Evolutionary conservation across 345 rosid species (phyloP), one percentile per base, ranked within the genome.

Genomic region (Aethionema arabicum): DNA sequence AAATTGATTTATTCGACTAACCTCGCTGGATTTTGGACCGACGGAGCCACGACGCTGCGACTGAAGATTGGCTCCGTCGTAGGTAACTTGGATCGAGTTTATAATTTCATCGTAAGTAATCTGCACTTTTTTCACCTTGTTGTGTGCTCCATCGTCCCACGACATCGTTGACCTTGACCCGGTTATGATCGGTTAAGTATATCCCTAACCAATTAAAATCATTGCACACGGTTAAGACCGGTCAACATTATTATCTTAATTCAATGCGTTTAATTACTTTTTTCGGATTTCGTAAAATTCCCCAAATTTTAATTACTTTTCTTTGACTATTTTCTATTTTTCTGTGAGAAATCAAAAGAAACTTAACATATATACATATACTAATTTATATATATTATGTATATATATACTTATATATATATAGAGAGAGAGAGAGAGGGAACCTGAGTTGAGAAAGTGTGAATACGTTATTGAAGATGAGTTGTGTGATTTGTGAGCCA

Each of bases 111-210:
- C 74, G 41, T 11, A 70, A 10, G 74, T 70, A 29, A 70, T 35
- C 64, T 70, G 41, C 12, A 70, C 74, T 48, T 50, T 70, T 48
- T 63, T 70, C 59, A 70, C 69, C 53, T 70, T 70, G 3, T 59
- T 31, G 69, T 70, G 74, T 11, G 33, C 10, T 14, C 74, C 74
- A 50, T 70, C 74, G 65, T 70, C 74, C 74, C 74, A 70, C 32
- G 69, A 63, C 74, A 63, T 70, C n/a, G 3, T 40, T 31, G 37
- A 6, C 11, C 44, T 40, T 31, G 37, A 6, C 11, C 44, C 27
- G 27, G 44, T 12, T 6, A 12, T 40, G 10, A 40, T 8, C 8
- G 10, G 10, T 8, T 40, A 40, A 8, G 27, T 21, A 4, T 40
- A 40, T 3, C 44, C 44, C n/a, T 3, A 8, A 12, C 11, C 44